phyloP scores from a whole-genome alignment of 768 basidiomycete genomes.

The Boletus rex-veris region DNA sequence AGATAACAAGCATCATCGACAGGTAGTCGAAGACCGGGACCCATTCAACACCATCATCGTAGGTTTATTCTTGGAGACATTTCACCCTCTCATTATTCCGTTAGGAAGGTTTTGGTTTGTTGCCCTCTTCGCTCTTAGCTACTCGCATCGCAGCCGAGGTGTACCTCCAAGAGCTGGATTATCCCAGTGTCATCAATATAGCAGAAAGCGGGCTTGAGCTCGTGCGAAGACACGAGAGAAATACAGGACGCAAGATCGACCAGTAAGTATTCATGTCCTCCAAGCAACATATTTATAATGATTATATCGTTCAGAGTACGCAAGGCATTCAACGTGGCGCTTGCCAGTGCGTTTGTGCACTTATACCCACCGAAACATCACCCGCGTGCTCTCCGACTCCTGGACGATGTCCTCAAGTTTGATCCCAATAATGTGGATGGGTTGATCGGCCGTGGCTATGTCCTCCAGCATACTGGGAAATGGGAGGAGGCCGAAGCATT shows the following conservation, averaged over 20 bases:
- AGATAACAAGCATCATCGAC: conserved; percentile 12
- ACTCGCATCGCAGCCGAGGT: conserved; percentile 63
- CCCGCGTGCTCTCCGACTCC: conserved; percentile 63
- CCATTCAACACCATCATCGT: conserved; percentile 63
- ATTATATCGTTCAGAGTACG: conserved; percentile 44
- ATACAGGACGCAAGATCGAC: conserved; percentile 51
- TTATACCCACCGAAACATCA: conserved; percentile 91
- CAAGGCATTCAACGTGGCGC: conserved; percentile 63
- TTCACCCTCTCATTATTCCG: conserved; percentile 6
- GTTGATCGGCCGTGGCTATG: conserved; percentile 72
- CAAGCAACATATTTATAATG: neutral
- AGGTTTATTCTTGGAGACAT: conserved; percentile 18
- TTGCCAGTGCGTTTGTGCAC: conserved; percentile 79
- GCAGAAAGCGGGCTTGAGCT: conserved; percentile 69
- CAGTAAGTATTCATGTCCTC: conserved; percentile 36
- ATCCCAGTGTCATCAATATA: conserved; percentile 63
- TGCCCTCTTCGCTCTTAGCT: conserved; percentile 60
- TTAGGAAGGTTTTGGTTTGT: conserved; percentile 52
- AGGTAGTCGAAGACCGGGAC: conserved; percentile 40
- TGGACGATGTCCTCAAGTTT: conserved; percentile 65
- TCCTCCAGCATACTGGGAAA: conserved; percentile 57
- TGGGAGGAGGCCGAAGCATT: conserved; percentile 66
- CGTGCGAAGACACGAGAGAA: conserved; percentile 49
- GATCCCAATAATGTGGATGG: conserved; percentile 62
- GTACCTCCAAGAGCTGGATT: conserved; percentile 68